Percentiles rank a stretch among this genome's conserved stretches.
Conservation (phyloP, 73 alveolate genomes). For the Durusdinium trenchii region DNA sequence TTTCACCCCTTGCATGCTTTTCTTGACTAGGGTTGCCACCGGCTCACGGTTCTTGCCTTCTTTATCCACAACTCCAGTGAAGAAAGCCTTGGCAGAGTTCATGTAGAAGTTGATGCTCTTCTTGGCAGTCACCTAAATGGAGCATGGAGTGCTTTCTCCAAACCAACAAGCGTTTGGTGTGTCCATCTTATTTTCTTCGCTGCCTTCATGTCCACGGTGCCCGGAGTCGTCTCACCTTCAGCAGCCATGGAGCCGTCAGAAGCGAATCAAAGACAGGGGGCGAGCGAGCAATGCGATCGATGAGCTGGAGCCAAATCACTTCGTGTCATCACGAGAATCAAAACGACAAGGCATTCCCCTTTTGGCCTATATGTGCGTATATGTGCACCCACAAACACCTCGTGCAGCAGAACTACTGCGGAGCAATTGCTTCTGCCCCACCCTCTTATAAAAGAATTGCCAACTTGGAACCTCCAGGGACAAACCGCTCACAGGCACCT, state of each 20-base stretch:
- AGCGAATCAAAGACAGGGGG: background rate
- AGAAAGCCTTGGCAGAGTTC: constrained; percentile 88
- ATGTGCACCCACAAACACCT: too few relatives aligned
- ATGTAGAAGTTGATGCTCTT: constrained; percentile 94
- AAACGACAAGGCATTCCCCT: background rate
- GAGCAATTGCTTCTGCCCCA: background rate
- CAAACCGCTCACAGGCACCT: too few relatives aligned
- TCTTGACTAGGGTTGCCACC: background rate
- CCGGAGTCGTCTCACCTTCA: constrained; percentile 65
- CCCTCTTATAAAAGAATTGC: too few relatives aligned
- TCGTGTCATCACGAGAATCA: background rate
- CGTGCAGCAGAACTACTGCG: background rate
- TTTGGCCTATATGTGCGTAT: background rate
- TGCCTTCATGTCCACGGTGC: constrained; percentile 84
- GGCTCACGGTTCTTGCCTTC: constrained; percentile 88
- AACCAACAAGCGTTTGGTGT: background rate
- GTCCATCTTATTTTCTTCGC: too few relatives aligned
- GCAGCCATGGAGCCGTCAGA: constrained; percentile 39
- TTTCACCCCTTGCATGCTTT: too few relatives aligned
- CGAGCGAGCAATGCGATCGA: background rate
- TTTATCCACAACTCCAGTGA: constrained; percentile 87
- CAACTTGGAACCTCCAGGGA: too few relatives aligned
- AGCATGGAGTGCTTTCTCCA: background rate
- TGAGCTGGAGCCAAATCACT: constrained; percentile 18
- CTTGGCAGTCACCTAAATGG: constrained; percentile 89